Evolutionary conservation across 2,329 filamentous ascomycete species (phyloP), one percentile per base, ranked within the genome.

Genomic region (Fusarium armeniacum): DNA sequence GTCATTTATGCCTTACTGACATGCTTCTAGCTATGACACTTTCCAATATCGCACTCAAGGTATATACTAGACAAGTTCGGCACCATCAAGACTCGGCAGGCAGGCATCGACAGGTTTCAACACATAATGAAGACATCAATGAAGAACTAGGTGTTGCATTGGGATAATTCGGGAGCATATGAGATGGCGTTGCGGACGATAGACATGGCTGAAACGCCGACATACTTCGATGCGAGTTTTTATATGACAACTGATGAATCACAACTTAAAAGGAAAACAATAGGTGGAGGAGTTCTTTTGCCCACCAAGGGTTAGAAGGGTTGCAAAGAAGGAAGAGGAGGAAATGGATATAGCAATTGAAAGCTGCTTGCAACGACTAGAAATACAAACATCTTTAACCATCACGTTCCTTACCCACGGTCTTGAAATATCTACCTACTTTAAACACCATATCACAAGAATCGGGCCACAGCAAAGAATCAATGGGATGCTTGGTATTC

Each of bases 11-110:
- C n/a, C 15, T 11, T 38, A 51, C 67, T 72, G 35, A 73, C 33
- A 28, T 65, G 3, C 18, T 35, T 16, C n/a, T 43, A 93, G 91
- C 80, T 93, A 94, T 76, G 91, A 94, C 80, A 93, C 91, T 67
- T 95, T 94, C 83, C 92, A 95, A 83, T 95, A 95, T 81, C 89
- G 93, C 76, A 94, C 93, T 36, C 92, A 95, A 81, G 93, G 92
- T 72, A 95, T 95, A 80, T 95, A 95, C 80, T 95, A 87, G 70
- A 55, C 50, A 46, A 57, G n/a, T 26, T 46, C 53, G 26, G 41
- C 46, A 54, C 35, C 35, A 65, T 35, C 38, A 47, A 53, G 38
- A 56, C 47, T 33, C 45, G 35, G 40, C 12, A 65, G 52, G 44
- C 22, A 66, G 62, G 53, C 18, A 50, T 26, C 44, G 45, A 55